phyloP scores from a whole-genome alignment of 495 filamentous ascomycete genomes.

The Aspergillus avenaceus region DNA sequence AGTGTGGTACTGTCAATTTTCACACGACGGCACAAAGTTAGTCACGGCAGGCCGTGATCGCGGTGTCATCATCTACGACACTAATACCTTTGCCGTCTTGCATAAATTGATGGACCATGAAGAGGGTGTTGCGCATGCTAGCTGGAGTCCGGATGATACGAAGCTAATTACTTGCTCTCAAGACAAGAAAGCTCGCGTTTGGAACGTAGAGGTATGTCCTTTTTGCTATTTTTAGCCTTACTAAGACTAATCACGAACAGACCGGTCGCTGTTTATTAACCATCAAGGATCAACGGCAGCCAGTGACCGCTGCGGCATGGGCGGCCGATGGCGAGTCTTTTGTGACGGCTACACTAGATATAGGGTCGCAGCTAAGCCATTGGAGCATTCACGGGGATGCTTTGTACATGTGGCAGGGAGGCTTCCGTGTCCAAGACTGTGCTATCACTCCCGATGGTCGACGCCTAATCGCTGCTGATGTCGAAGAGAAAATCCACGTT shows the following conservation, averaged over 20 bases:
- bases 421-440: constrained; percentile 77
- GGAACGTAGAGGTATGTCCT: constrained; percentile 66
- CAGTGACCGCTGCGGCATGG: constrained; percentile 86
- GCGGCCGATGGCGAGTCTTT: constrained; percentile 72
- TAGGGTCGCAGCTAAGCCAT: constrained; percentile 57
- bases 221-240: neutral
- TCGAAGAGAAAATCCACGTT: constrained; percentile 66
- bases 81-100: constrained; percentile 59
- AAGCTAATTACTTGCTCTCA: constrained; percentile 78
- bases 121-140: constrained; percentile 64
- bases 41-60: constrained; percentile 77
- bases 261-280: constrained; percentile 61
- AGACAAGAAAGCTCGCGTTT: constrained; percentile 71
- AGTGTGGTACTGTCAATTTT: constrained; percentile 88
- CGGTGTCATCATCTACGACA: constrained; percentile 78
- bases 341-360: constrained; percentile 76
- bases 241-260: constrained; percentile 40
- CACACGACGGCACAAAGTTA: constrained; percentile 78
- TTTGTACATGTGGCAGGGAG: constrained; percentile 60
- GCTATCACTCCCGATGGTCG: constrained; percentile 74
- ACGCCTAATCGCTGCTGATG: constrained; percentile 72
- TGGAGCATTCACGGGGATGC: constrained; percentile 57
- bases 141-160: constrained; percentile 89
- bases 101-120: constrained; percentile 62
- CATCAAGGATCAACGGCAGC: constrained; percentile 67